A percentile compares a stretch with the other conserved stretches of the same genome.
These are phyloP conservation scores for Aspergillus nanangensis DNA, from an alignment of 495 filamentous ascomycete genomes.

Conservation along the genomic window DNA sequence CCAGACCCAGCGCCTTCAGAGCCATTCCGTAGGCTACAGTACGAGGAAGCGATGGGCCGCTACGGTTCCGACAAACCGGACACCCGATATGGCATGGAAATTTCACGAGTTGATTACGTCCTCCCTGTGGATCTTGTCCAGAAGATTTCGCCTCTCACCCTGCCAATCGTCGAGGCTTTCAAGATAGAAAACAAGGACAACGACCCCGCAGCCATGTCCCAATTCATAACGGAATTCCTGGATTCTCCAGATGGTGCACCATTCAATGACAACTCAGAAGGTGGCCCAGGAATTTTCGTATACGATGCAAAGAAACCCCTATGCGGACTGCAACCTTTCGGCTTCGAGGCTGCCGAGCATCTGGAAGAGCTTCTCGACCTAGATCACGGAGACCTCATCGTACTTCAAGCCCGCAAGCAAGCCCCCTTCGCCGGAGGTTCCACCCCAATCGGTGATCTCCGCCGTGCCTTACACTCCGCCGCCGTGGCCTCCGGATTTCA, in stretches of 20 bases:
- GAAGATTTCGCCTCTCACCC: conserved; percentile 61
- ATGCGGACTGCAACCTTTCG: conserved; percentile 67
- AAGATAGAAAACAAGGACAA: conserved; percentile 49
- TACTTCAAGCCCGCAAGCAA: conserved; percentile 72
- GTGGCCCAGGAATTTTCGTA: conserved; percentile 72
- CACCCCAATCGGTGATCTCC: conserved; percentile 73
- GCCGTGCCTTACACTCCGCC: conserved; percentile 62
- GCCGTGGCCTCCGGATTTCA: conserved; percentile 59
- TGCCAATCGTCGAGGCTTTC: conserved; percentile 67
- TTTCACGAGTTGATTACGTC: conserved; percentile 56
- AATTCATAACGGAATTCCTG: conserved; percentile 67
- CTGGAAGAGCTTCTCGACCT: conserved; percentile 48
- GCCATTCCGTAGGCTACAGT: conserved; percentile 59
- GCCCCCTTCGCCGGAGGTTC: conserved; percentile 58
- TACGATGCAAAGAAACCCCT: conserved; percentile 66
- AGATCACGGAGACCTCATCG: conserved; percentile 68
- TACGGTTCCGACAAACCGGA: conserved; percentile 95
- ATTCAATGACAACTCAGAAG: conserved; percentile 61
- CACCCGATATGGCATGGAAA: conserved; percentile 59
- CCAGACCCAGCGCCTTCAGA: conserved; percentile 33
- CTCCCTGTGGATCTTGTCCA: conserved; percentile 61
- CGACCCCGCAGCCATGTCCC: conserved; percentile 42
- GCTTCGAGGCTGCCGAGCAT: conserved; percentile 64
- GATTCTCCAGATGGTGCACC: conserved; percentile 55
- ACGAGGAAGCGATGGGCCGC: conserved; percentile 70